Conservation (phyloP, 139 green algal species). For the Pedinophyceae sp. region DNA sequence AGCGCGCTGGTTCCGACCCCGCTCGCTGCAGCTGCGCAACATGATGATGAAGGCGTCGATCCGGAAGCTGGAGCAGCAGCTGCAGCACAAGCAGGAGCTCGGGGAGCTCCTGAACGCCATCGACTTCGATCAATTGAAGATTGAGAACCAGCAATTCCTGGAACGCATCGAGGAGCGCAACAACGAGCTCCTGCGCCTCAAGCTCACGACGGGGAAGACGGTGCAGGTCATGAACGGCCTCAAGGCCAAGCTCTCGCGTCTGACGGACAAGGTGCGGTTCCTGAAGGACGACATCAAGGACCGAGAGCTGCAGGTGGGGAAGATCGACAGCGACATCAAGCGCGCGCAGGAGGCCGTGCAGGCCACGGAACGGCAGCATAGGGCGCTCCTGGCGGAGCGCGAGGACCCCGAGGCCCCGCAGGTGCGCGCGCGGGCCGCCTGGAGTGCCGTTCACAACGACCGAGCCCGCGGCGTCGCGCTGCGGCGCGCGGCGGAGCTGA, state of each 20-base stretch:
- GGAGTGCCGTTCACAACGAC: too few relatives aligned
- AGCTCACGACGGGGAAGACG: slow-evolving; percentile 47
- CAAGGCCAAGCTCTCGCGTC: slow-evolving; percentile 32
- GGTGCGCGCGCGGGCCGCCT: too few relatives aligned
- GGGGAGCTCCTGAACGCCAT: slow-evolving; percentile 59
- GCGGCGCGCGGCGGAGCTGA: too few relatives aligned
- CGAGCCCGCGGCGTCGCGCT: too few relatives aligned
- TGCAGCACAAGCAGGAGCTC: slow-evolving; percentile 66
- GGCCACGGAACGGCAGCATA: slow-evolving; percentile 12
- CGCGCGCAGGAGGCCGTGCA: slow-evolving; percentile 6
- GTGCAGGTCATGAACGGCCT: slow-evolving; percentile 59
- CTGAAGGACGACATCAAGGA: slow-evolving; percentile 31
- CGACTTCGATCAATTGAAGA: slow-evolving; percentile 85
- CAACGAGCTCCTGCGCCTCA: slow-evolving; percentile 60
- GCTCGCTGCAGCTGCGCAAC: slow-evolving; percentile 23
- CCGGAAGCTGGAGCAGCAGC: slow-evolving; percentile 42
- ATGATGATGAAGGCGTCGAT: slow-evolving; percentile 46
- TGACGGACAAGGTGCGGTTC: slow-evolving; percentile 19
- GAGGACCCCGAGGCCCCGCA: slow-evolving; percentile 26
- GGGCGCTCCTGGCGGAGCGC: slow-evolving; percentile 22
- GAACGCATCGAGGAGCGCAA: slow-evolving; percentile 67
- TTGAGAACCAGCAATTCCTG: slow-evolving; percentile 78
- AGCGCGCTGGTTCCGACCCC: background rate
- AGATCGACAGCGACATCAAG: slow-evolving; percentile 28
- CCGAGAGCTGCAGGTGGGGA: slow-evolving; percentile 10